phyloP scores from a whole-genome alignment of 495 filamentous ascomycete species.

The Aspergillus carlsbadensis region DNA sequence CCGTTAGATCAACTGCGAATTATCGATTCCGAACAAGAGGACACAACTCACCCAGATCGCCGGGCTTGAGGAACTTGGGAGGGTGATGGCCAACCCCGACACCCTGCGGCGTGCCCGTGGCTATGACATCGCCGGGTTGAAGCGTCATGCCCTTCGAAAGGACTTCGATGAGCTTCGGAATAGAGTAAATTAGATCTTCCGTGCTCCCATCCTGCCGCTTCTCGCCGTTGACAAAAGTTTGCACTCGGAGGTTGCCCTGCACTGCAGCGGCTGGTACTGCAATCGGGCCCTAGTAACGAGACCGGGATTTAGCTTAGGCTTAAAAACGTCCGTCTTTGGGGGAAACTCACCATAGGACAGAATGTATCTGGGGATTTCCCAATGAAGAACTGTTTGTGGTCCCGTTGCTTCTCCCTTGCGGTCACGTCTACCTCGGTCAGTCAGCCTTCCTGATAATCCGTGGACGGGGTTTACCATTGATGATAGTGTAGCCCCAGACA shows the following conservation, averaged over 20 bases:
- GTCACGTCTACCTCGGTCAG: constrained; percentile 42
- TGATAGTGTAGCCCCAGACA: constrained; percentile 58
- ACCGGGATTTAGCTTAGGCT: neutral
- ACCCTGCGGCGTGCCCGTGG: constrained; percentile 65
- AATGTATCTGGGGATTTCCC: constrained; percentile 56
- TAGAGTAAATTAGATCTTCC: constrained; percentile 67
- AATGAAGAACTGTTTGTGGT: constrained; percentile 59
- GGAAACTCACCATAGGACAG: constrained; percentile 56
- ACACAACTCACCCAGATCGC: constrained; percentile 28
- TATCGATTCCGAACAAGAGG: neutral
- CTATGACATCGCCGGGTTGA: constrained; percentile 68
- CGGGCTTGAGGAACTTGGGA: constrained; percentile 44
- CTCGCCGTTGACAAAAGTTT: constrained; percentile 63
- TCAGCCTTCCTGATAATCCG: too few relatives aligned
- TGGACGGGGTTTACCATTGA: too few relatives aligned
- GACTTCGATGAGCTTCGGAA: constrained; percentile 63
- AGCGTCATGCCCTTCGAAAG: constrained; percentile 67
- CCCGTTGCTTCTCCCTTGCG: constrained; percentile 53
- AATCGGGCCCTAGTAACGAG: constrained; percentile 41
- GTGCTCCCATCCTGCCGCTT: constrained; percentile 64
- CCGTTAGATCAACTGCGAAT: neutral
- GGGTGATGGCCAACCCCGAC: constrained; percentile 39
- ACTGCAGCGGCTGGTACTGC: constrained; percentile 48
- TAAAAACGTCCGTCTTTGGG: too few relatives aligned
- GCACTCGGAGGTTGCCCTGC: constrained; percentile 57